Conservation (phyloP, 768 basidiomycete species). For the Lactarius psammicola region DNA sequence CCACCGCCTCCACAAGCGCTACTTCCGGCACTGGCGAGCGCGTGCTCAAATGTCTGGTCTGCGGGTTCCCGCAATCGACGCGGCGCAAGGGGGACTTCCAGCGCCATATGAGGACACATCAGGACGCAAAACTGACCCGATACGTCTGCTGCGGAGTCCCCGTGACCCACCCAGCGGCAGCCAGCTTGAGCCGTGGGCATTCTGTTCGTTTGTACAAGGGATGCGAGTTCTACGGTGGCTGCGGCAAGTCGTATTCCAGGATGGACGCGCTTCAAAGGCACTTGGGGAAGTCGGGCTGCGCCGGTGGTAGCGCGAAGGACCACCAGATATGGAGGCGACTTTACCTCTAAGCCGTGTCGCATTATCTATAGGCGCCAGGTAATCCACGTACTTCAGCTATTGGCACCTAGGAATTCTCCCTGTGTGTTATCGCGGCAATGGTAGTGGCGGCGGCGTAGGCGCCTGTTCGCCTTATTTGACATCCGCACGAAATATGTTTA, state of each 20-base stretch:
- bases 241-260: slow-evolving; percentile 17
- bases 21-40: neutral
- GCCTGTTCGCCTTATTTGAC: neutral
- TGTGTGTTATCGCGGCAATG: neutral
- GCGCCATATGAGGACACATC: slow-evolving; percentile 16
- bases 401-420: no score
- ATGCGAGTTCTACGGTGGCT: slow-evolving; percentile 12
- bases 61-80: slow-evolving; percentile 10
- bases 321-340: slow-evolving; percentile 17
- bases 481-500: neutral
- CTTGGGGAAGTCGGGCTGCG: slow-evolving; percentile 11
- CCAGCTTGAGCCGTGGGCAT: neutral
- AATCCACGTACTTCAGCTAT: neutral
- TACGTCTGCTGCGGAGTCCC: slow-evolving; percentile 21
- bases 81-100: slow-evolving; percentile 15
- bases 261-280: slow-evolving; percentile 24
- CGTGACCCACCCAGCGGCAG: neutral
- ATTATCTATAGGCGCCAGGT: neutral
- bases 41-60: neutral
- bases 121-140: neutral
- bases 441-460: neutral
- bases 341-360: neutral
- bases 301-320: slow-evolving; percentile 8
- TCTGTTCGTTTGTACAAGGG: neutral
- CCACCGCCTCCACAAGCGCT: no score